A percentile compares a stretch with the other conserved stretches of the same genome.
Evolutionary conservation across 2,329 filamentous ascomycete genomes (phyloP).

Genomic region (Diaporthe nobilis): DNA sequence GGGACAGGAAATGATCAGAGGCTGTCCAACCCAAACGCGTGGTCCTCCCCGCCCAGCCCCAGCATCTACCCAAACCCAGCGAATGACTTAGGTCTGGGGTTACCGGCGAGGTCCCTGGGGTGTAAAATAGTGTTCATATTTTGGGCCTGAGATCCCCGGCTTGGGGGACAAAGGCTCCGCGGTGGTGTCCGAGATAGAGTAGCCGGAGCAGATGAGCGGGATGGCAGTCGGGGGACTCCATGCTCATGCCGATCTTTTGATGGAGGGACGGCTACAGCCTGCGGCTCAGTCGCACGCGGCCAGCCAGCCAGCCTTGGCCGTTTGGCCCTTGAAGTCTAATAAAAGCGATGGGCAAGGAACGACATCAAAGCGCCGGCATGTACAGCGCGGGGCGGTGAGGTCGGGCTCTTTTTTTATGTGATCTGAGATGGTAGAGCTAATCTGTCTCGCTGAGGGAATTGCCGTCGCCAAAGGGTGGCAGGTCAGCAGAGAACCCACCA

Average conservation of each 20-base stretch:
- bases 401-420: slow-evolving; percentile 22
- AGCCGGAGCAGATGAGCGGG: neutral
- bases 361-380: neutral
- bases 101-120: neutral
- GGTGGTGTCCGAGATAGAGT: slow-evolving; percentile 22
- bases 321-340: slow-evolving; percentile 20
- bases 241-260: slow-evolving; percentile 8
- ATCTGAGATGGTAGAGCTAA: slow-evolving; percentile 18
- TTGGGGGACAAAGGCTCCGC: neutral
- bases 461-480: slow-evolving; percentile 7
- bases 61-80: neutral
- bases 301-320: slow-evolving; percentile 23
- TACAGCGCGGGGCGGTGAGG: slow-evolving; percentile 18
- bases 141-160: neutral
- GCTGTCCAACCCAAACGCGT: neutral
- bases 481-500: slow-evolving; percentile 34
- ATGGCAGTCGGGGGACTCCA: slow-evolving; percentile 26
- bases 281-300: slow-evolving; percentile 7
- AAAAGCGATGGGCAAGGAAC: slow-evolving; percentile 14
- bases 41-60: slow-evolving; percentile 23
- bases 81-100: neutral
- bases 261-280: slow-evolving; percentile 29
- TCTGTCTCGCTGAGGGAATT: slow-evolving; percentile 20
- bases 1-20: slow-evolving; percentile 37
- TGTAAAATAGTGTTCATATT: neutral